Evolutionary conservation across 495 filamentous ascomycete genomes (phyloP).

Genomic region (Pyrenula aspistea): DNA sequence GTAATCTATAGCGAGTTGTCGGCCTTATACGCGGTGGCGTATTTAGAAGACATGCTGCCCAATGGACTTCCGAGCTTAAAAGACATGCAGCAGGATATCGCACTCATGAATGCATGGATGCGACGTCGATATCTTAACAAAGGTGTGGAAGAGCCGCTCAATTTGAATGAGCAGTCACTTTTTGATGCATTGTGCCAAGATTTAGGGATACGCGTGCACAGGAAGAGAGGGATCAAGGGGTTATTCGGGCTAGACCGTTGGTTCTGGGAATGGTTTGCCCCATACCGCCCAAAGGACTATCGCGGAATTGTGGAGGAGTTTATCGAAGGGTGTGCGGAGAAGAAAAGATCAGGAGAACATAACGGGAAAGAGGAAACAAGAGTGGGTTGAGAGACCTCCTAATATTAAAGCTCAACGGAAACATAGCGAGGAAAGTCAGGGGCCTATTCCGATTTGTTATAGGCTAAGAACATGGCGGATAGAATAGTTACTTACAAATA

Average conservation of each 20-base stretch:
- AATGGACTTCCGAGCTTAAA: not conserved
- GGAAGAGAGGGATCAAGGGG: not conserved
- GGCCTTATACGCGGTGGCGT: not conserved
- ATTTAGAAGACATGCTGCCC: not conserved
- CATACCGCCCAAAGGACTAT: not conserved
- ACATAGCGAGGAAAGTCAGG: too few species aligned
- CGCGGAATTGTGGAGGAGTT: not conserved
- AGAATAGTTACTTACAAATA: too few species aligned
- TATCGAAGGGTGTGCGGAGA: not conserved
- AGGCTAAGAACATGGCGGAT: too few species aligned
- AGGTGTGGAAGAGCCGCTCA: not conserved
- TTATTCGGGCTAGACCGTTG: too few species aligned
- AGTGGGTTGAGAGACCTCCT: too few species aligned
- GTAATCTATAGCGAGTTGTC: not conserved
- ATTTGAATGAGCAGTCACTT: not conserved
- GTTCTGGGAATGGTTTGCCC: not conserved
- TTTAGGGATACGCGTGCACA: not conserved
- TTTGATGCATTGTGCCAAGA: not conserved
- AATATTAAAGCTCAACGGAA: too few species aligned
- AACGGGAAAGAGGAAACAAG: not conserved
- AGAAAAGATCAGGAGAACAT: not conserved
- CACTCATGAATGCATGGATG: not conserved
- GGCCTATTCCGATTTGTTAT: too few species aligned
- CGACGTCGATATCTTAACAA: not conserved
- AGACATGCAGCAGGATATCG: not conserved